phyloP scores from a whole-genome alignment of 1,139 yeast genomes.

The Yamadazyma jaroonii region DNA sequence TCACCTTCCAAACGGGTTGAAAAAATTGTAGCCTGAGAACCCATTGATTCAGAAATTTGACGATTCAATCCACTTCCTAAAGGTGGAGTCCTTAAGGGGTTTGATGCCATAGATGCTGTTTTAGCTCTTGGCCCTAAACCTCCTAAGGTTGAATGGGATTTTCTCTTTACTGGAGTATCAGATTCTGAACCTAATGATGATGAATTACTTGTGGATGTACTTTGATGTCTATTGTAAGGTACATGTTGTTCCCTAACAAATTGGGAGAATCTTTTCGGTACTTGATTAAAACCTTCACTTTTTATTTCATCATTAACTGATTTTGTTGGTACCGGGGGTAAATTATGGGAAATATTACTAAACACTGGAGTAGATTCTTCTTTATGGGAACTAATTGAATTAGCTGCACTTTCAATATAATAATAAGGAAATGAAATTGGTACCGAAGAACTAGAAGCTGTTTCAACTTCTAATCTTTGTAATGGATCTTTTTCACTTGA shows the following conservation, averaged over 20 bases:
- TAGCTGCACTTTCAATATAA: conserved; percentile 24
- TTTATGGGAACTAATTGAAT: conserved; percentile 29
- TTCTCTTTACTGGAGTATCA: conserved; percentile 7
- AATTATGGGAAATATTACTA: conserved; percentile 6
- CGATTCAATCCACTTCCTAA: conserved; percentile 8
- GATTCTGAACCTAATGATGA: conserved; percentile 23
- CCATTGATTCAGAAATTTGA: conserved; percentile 39
- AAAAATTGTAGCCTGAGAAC: conserved; percentile 46
- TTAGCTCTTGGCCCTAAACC: background rate
- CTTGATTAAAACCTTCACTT: conserved; percentile 25
- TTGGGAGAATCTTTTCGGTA: conserved; percentile 42
- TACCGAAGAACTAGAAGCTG: conserved; percentile 29
- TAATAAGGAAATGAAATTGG: conserved; percentile 36
- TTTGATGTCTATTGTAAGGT: conserved; percentile 20
- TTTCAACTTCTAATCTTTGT: conserved; percentile 28
- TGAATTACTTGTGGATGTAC: conserved; percentile 25
- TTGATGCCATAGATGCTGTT: conserved; percentile 3
- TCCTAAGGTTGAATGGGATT: conserved; percentile 7
- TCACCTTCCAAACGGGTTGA: conserved; percentile 30
- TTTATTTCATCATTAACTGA: background rate
- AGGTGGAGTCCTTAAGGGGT: conserved; percentile 2
- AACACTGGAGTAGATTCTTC: conserved; percentile 7
- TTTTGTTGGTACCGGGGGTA: background rate
- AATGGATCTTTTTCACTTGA: conserved; percentile 15
- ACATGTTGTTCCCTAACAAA: conserved; percentile 40